A percentile compares a stretch with the other conserved stretches of the same genome.
Evolutionary conservation across 2,329 filamentous ascomycete species (phyloP).

Genomic region (Fusarium pininemorale): DNA sequence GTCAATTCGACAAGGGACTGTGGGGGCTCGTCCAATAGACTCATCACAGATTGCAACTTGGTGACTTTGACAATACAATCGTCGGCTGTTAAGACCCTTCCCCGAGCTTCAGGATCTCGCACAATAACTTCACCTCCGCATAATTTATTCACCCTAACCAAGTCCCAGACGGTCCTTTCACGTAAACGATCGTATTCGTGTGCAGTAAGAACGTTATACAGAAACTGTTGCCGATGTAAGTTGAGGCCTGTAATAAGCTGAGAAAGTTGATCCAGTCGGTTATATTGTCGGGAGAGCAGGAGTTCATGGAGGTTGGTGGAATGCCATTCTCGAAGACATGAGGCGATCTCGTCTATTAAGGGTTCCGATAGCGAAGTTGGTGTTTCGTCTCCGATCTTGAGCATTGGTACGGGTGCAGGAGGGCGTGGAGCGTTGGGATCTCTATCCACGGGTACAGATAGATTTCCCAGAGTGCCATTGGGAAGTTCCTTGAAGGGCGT

Average conservation of each 20-base stretch:
- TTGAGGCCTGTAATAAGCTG: constrained; percentile 85
- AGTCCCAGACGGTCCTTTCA: constrained; percentile 93
- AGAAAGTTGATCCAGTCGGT: constrained; percentile 81
- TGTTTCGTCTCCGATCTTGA: constrained; percentile 97
- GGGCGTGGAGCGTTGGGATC: constrained; percentile 78
- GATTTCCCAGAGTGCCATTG: constrained; percentile 52
- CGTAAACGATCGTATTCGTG: constrained; percentile 83
- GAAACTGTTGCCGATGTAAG: constrained; percentile 83
- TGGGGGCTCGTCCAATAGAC: constrained; percentile 85
- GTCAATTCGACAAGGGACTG: constrained; percentile 72
- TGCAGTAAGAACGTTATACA: constrained; percentile 91
- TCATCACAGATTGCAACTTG: constrained; percentile 94
- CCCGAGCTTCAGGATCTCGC: constrained; percentile 82
- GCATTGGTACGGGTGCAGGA: constrained; percentile 92
- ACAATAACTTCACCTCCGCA: constrained; percentile 95
- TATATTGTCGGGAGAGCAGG: constrained; percentile 83
- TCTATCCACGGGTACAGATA: constrained; percentile 62
- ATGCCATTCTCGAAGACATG: constrained; percentile 97
- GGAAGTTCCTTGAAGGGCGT: constrained; percentile 49
- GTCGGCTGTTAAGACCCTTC: constrained; percentile 87
- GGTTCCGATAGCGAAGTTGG: constrained; percentile 89
- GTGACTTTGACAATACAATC: constrained; percentile 94
- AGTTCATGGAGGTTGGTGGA: constrained; percentile 95
- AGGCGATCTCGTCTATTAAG: constrained; percentile 96
- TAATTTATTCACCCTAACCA: constrained; percentile 93